Evolutionary conservation across 352 stramenopile species (phyloP).

Genomic region (Globisporangium rhizosaccharum): DNA sequence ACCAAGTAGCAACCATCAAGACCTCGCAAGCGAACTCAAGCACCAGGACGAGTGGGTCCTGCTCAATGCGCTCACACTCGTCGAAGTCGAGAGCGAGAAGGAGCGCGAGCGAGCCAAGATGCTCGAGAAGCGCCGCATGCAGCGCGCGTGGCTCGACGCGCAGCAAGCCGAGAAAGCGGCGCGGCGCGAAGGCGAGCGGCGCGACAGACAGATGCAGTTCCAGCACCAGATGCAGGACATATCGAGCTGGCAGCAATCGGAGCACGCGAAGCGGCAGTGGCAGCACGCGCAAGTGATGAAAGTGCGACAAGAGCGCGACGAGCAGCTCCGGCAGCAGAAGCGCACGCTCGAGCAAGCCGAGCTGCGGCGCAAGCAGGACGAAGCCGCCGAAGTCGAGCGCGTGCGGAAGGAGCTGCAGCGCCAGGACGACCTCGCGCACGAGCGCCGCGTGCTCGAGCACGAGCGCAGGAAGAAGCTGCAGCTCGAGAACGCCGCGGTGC

Average conservation of each 20-base stretch:
- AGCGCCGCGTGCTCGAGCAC: constrained; percentile 33
- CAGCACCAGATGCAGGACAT: constrained; percentile 42
- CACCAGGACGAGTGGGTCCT: constrained; percentile 69
- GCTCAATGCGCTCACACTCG: constrained; percentile 64
- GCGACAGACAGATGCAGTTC: constrained; percentile 26
- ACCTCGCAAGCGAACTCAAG: constrained; percentile 23
- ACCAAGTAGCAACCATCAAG: constrained; percentile 10
- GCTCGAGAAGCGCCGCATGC: constrained; percentile 49
- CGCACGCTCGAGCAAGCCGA: constrained; percentile 25
- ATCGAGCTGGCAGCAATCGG: constrained; percentile 40
- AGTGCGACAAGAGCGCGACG: constrained; percentile 51
- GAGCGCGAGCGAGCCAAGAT: constrained; percentile 30
- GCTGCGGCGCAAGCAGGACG: constrained; percentile 28
- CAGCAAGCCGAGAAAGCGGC: constrained; percentile 46
- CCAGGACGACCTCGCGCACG: constrained; percentile 33
- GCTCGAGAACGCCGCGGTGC: constrained; percentile 39
- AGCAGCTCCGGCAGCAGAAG: constrained; percentile 57
- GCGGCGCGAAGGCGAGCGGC: constrained; percentile 25
- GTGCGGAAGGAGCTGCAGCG: constrained; percentile 48
- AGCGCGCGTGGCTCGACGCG: constrained; percentile 59
- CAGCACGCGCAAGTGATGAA: constrained; percentile 43
- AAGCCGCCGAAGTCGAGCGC: constrained; percentile 46
- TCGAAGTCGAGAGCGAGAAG: constrained; percentile 63
- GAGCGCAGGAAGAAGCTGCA: constrained; percentile 47
- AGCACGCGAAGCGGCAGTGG: constrained; percentile 44